Conservation (phyloP, 2,329 filamentous ascomycete species). For the Colletotrichum incanum region DNA sequence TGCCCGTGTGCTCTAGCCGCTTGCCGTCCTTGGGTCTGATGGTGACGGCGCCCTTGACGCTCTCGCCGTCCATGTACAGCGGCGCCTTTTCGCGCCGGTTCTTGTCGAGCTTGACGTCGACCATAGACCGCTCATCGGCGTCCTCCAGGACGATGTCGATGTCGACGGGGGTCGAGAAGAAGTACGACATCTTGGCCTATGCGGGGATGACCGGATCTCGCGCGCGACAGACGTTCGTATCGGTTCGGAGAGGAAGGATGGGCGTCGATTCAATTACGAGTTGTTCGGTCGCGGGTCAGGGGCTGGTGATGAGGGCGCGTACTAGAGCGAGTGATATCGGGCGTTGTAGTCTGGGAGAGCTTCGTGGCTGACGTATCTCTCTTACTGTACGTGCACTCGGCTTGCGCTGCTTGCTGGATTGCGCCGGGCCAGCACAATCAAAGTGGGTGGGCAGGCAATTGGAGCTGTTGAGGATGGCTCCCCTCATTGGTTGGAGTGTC, state of each 20-base stretch:
- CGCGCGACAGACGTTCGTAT: constrained; percentile 3
- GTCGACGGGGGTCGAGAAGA: constrained; percentile 98
- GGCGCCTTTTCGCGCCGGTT: constrained; percentile 97
- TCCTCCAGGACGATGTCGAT: constrained; percentile 99
- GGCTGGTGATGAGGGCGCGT: not conserved
- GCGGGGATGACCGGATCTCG: constrained; percentile 37
- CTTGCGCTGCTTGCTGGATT: constrained; percentile 14
- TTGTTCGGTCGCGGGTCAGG: not conserved
- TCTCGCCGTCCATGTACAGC: constrained; percentile 98
- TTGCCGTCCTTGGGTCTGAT: constrained; percentile 98
- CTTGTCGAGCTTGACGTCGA: constrained; percentile 99
- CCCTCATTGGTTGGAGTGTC: constrained; percentile 6
- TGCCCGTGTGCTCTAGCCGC: constrained; percentile 96
- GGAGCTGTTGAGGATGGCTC: constrained; percentile 24
- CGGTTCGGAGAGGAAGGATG: constrained; percentile 2
- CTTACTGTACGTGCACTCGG: constrained; percentile 22
- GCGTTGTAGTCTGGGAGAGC: constrained; percentile 7
- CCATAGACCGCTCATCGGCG: constrained; percentile 92
- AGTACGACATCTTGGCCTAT: constrained; percentile 85
- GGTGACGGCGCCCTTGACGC: constrained; percentile 95
- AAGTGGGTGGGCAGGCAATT: constrained; percentile 32
- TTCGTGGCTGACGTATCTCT: constrained; percentile 36
- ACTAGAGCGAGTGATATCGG: constrained; percentile 10
- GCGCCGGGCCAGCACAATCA: constrained; percentile 25
- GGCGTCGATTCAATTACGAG: constrained; percentile 12